Evolutionary conservation across 371 early-diverging fungal genomes (phyloP), one percentile per base, ranked within the genome.

Genomic region (Coemansia sp.): DNA sequence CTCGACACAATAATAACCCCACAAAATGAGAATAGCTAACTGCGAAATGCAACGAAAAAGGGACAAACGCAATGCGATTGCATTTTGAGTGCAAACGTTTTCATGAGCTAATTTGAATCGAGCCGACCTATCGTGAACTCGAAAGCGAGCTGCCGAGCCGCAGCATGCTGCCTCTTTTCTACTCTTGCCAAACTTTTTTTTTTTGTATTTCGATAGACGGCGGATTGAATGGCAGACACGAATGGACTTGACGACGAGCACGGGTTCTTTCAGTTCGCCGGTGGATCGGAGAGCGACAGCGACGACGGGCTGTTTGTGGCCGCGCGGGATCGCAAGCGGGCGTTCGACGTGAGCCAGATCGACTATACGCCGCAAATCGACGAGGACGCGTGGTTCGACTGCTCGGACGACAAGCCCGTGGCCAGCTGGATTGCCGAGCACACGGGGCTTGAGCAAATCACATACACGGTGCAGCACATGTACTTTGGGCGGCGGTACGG

Each of bases 211-310:
- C 8, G 8, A n/a, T 26, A 26, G 26, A 26, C 26, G 26, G 26
- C 26, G 26, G 26, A 26, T 26, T 26, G 8, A 31, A 31, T 42
- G 38, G 8, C 42, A 5, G 56, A 53, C 9, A 14, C 30, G 10
- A 11, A 58, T 43, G 67, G 39, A 14, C 8, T 74, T 7, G 72
- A 70, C 45, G 70, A 71, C 10, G 35, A 45, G 2, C 75, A 74
- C 36, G 75, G 75, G 9, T 74, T 74, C 47, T 74, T 74, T 38
- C 75, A 74, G 57, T 74, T 74, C 52, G 75, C 67, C n/a, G 52
- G 57, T 13, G 43, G n/a, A 40, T 52, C 63, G 8, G 75, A 74
- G 54, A 74, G 75, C 49, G 77, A 66, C 32, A 62, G 55, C n/a
- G 63, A 68, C 32, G 62, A 60, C 47, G 65, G 70, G 5, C 30